Evolutionary conservation across 2,329 filamentous ascomycete genomes (phyloP).

Genomic region (Zasmidium citrigriseum): DNA sequence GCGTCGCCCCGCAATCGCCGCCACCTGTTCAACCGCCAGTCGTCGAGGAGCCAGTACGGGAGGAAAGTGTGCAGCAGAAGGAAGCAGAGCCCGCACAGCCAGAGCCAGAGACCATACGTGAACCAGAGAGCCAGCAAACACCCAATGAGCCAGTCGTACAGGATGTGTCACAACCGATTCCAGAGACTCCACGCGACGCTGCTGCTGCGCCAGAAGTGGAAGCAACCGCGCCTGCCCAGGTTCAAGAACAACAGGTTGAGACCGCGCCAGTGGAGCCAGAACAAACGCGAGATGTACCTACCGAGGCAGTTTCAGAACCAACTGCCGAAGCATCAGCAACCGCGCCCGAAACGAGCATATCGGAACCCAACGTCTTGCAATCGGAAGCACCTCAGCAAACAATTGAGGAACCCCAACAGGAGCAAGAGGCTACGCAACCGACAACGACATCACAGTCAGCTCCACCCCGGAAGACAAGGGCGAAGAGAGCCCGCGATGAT

Average conservation of each 20-base stretch:
- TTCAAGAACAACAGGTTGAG: not conserved
- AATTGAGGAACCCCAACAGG: not conserved
- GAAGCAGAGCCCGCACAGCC: not conserved
- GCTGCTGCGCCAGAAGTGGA: not conserved
- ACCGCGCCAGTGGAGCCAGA: not conserved
- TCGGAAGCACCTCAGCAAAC: not conserved
- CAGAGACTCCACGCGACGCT: not conserved
- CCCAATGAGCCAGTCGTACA: not conserved
- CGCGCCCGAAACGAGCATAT: not conserved
- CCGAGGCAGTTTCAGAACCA: not conserved
- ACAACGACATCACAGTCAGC: not conserved
- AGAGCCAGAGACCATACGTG: not conserved
- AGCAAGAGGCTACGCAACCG: not conserved
- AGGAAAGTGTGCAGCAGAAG: no score
- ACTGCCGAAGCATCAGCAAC: no score
- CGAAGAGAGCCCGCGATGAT: slow-evolving; percentile 13
- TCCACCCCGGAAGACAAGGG: not conserved
- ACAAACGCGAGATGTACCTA: not conserved
- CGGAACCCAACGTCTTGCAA: not conserved
- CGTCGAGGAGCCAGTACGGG: slow-evolving; percentile 3
- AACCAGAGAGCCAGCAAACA: not conserved
- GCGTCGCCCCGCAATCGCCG: slow-evolving; percentile 19
- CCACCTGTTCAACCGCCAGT: slow-evolving; percentile 14
- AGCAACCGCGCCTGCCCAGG: not conserved
- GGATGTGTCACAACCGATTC: no score